Percentiles rank a stretch among this genome's conserved stretches.
These are phyloP conservation scores for Daldinia eschscholtzii DNA, from an alignment of 2,329 filamentous ascomycete genomes.

Conservation along the genomic window DNA sequence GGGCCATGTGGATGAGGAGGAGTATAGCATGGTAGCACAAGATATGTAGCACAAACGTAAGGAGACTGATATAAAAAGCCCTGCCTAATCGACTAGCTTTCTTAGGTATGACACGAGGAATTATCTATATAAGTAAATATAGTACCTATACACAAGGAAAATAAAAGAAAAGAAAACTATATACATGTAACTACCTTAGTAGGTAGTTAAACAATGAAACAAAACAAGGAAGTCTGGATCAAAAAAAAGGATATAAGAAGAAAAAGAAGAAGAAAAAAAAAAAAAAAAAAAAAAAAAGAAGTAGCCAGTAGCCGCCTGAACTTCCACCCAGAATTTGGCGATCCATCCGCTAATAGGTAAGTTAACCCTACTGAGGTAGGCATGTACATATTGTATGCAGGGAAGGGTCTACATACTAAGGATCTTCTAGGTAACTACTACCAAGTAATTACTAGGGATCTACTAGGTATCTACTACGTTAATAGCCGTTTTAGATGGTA, in stretches of 20 bases:
- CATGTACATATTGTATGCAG: slow-evolving; percentile 31
- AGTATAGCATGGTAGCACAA: slow-evolving; percentile 9
- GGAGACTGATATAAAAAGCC: background rate
- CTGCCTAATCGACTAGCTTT: background rate
- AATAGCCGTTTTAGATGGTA: background rate
- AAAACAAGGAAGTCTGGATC: slow-evolving; percentile 35
- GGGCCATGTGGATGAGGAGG: background rate
- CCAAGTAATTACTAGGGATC: background rate
- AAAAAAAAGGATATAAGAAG: slow-evolving; percentile 13
- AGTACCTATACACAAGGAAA: background rate
- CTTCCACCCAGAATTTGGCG: slow-evolving; percentile 34
- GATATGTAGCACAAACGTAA: slow-evolving; percentile 4
- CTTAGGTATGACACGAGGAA: background rate
- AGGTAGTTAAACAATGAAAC: slow-evolving; percentile 16
- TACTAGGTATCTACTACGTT: slow-evolving; percentile 5
- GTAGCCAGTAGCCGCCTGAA: slow-evolving; percentile 29
- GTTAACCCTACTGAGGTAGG: slow-evolving; percentile 39
- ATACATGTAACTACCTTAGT: background rate
- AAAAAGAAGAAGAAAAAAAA: background rate
- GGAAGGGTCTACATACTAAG: slow-evolving; percentile 26
- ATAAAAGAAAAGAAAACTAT: background rate
- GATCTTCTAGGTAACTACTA: slow-evolving; percentile 17
- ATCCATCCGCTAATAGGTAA: slow-evolving; percentile 43
- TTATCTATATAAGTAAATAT: background rate
- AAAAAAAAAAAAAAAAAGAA: no score